Evolutionary conservation across 306 rosid species (phyloP).

Genomic region (Citrullus colocynthis): DNA sequence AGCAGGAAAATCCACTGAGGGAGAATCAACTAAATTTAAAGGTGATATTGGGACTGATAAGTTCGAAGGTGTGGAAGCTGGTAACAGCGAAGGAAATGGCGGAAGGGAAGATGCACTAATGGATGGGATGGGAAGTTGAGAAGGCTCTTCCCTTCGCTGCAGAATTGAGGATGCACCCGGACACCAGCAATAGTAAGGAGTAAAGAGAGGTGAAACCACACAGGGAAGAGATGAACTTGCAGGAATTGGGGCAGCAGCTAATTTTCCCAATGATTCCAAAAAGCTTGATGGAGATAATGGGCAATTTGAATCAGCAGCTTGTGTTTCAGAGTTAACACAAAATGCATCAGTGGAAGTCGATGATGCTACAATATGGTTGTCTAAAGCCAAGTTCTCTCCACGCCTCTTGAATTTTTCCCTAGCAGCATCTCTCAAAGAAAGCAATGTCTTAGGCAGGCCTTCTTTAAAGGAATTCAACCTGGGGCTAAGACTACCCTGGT

Average conservation of each 20-base stretch:
- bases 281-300: conserved; percentile 36
- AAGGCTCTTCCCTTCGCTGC: conserved; percentile 34
- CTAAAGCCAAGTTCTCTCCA: conserved; percentile 36
- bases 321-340: conserved; percentile 17
- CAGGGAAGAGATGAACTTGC: conserved; percentile 33
- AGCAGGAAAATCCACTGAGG: conserved; percentile 59
- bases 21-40: conserved; percentile 28
- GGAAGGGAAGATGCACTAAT: conserved; percentile 32
- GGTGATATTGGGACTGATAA: conserved; percentile 48
- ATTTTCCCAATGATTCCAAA: conserved; percentile 48
- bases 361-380: conserved; percentile 29
- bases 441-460: conserved; percentile 47
- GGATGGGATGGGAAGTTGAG: conserved; percentile 24
- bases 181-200: conserved; percentile 93
- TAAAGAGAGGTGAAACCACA: conserved; percentile 45
- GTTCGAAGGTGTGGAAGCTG: conserved; percentile 36
- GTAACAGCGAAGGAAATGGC: conserved; percentile 53
- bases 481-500: conserved; percentile 79
- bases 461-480: conserved; percentile 85
- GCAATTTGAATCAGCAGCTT: conserved; percentile 18
- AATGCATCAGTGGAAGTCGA: conserved; percentile 18
- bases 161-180: conserved; percentile 42
- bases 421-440: conserved; percentile 47
- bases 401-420: conserved; percentile 67
- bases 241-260: conserved; percentile 29